phyloP scores from a whole-genome alignment of 768 basidiomycete genomes.

The Russula vinacea region DNA sequence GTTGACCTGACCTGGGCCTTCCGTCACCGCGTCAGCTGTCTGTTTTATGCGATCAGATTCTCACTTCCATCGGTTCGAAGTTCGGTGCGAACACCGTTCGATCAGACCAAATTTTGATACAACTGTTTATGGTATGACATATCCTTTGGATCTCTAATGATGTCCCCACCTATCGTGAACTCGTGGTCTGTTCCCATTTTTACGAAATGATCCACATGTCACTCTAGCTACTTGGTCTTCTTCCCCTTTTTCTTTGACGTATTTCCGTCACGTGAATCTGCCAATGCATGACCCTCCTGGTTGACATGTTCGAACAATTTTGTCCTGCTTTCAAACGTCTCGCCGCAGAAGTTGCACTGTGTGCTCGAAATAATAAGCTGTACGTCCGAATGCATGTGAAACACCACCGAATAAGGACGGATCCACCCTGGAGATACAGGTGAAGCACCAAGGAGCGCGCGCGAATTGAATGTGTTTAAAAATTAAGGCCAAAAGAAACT shows the following conservation, averaged over 20 bases:
- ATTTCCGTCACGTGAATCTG: conserved; percentile 37
- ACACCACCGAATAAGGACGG: conserved; percentile 9
- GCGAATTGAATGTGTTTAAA: conserved; percentile 11
- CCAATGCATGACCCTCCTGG: conserved; percentile 66
- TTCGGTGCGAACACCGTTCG: conserved; percentile 8
- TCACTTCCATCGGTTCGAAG: conserved; percentile 15
- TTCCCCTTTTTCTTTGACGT: conserved; percentile 34
- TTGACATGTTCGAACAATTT: conserved; percentile 73
- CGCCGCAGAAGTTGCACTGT: conserved; percentile 68
- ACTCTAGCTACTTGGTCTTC: conserved; percentile 38
- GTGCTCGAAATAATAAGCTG: conserved; percentile 23
- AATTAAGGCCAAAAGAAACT: conserved; percentile 5
- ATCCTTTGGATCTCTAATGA: conserved; percentile 12
- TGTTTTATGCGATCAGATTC: conserved; percentile 4
- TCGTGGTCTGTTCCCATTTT: neutral
- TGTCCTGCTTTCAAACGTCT: conserved; percentile 61
- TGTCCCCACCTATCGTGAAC: conserved; percentile 7
- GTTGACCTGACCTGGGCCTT: conserved; percentile 34
- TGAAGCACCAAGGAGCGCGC: neutral
- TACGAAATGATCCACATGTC: conserved; percentile 6
- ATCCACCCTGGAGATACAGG: neutral
- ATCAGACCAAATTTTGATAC: conserved; percentile 23
- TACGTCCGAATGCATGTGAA: neutral
- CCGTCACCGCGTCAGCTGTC: conserved; percentile 16
- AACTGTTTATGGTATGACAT: conserved; percentile 22